Conservation (phyloP, 345 rosid species). For the Camelina sativa region DNA sequence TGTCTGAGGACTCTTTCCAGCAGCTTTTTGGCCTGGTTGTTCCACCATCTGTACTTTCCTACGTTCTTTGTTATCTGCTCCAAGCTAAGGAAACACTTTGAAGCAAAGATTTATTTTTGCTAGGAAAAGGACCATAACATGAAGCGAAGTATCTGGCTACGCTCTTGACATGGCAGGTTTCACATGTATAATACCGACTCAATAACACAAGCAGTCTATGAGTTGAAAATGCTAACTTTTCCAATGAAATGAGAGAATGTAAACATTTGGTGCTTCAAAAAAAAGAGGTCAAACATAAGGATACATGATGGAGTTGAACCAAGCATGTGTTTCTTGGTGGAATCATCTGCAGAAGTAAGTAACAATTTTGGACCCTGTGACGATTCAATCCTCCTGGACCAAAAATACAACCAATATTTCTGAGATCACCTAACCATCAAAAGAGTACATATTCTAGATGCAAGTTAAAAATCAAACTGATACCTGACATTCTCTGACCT, state of each 20-base stretch:
- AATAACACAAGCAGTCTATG: conserved; percentile 21
- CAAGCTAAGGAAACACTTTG: conserved; percentile 64
- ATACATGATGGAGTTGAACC: conserved; percentile 79
- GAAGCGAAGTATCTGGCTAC: background rate
- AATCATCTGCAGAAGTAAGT: conserved; percentile 76
- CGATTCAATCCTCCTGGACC: conserved; percentile 67
- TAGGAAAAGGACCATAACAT: conserved; percentile 20
- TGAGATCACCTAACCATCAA: conserved; percentile 22
- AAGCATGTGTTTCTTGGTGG: conserved; percentile 68
- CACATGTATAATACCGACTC: conserved; percentile 16
- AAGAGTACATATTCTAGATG: conserved; percentile 19
- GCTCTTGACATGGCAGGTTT: conserved; percentile 22
- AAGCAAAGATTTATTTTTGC: conserved; percentile 8
- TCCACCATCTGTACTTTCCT: conserved; percentile 95
- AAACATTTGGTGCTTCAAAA: background rate
- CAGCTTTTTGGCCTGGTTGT: conserved; percentile 88
- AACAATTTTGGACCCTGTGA: conserved; percentile 73
- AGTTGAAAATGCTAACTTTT: conserved; percentile 12
- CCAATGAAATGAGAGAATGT: conserved; percentile 14
- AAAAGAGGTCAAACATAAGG: conserved; percentile 51
- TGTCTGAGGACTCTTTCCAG: conserved; percentile 72
- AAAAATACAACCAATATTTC: conserved; percentile 31
- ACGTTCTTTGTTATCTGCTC: conserved; percentile 80
- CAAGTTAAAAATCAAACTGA: conserved; percentile 19
- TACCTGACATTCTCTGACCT: conserved; percentile 66